phyloP scores from a whole-genome alignment of 352 stramenopile genomes.

The Pythium grandisporangium region DNA sequence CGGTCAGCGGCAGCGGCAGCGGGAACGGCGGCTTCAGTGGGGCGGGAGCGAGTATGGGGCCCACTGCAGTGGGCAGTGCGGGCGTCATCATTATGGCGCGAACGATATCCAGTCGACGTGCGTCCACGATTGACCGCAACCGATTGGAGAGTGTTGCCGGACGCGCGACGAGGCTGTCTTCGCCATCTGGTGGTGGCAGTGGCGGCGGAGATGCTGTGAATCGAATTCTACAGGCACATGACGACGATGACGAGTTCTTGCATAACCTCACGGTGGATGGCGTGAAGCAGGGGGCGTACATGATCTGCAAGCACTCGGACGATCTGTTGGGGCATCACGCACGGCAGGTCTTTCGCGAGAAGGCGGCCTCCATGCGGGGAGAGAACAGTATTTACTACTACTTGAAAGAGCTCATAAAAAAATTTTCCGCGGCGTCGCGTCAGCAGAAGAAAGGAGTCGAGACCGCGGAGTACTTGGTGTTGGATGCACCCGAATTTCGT shows the following conservation, averaged over 20 bases:
- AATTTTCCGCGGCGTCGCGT: conserved; percentile 33
- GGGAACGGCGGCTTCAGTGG: no score
- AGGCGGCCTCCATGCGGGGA: conserved; percentile 67
- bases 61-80: no score
- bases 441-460: conserved; percentile 31
- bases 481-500: conserved; percentile 66
- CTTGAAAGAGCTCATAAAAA: conserved; percentile 75
- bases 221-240: no score
- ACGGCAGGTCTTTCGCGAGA: conserved; percentile 78
- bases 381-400: conserved; percentile 84
- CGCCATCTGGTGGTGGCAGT: not conserved
- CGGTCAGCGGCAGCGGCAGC: no score
- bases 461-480: conserved; percentile 27
- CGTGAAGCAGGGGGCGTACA: conserved; percentile 67
- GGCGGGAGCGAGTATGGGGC: no score
- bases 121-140: no score
- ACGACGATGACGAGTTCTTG: conserved; percentile 34
- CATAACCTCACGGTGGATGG: conserved; percentile 71
- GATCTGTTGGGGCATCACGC: conserved; percentile 72
- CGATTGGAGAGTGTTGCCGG: no score
- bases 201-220: conserved; percentile 1
- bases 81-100: no score
- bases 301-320: conserved; percentile 81
- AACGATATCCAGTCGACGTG: no score
- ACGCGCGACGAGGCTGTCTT: conserved; percentile 1